Conservation (phyloP, 441 rosid species). For the Pelargonium hybrid region DNA sequence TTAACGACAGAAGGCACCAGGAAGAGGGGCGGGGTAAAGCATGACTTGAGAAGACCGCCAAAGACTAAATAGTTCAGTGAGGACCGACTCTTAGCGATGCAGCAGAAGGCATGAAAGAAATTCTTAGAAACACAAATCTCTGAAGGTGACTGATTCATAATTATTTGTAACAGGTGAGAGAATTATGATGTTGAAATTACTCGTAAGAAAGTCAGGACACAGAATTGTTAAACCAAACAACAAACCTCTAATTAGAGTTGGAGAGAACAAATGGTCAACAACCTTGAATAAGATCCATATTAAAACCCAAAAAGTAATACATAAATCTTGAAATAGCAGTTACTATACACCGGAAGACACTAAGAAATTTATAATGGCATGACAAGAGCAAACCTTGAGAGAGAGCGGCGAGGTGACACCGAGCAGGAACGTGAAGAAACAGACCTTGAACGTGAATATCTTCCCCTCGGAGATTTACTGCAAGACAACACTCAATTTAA, state of each 20-base stretch:
- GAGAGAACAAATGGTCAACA: not conserved
- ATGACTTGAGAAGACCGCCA: too few relatives aligned
- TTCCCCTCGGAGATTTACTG: slow-evolving; percentile 44
- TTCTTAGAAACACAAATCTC: not conserved
- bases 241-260: too few relatives aligned
- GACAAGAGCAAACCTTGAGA: slow-evolving; percentile 39
- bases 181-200: not conserved
- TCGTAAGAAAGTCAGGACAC: not conserved
- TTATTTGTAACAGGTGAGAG: not conserved
- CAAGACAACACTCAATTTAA: slow-evolving; percentile 14
- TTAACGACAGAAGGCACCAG: too few relatives aligned
- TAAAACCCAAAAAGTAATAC: not conserved
- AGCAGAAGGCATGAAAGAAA: not conserved
- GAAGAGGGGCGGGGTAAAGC: too few relatives aligned
- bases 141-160: not conserved
- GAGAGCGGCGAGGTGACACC: slow-evolving; percentile 35
- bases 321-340: not conserved
- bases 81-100: too few relatives aligned
- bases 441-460: slow-evolving; percentile 35
- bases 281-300: not conserved
- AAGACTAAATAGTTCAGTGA: too few relatives aligned
- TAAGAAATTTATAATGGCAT: not conserved
- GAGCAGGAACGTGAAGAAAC: slow-evolving; percentile 37
- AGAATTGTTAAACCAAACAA: not conserved
- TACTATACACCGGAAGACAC: not conserved